Conservation (phyloP, 2,329 filamentous ascomycete species). For the Cladophialophora immunda region DNA sequence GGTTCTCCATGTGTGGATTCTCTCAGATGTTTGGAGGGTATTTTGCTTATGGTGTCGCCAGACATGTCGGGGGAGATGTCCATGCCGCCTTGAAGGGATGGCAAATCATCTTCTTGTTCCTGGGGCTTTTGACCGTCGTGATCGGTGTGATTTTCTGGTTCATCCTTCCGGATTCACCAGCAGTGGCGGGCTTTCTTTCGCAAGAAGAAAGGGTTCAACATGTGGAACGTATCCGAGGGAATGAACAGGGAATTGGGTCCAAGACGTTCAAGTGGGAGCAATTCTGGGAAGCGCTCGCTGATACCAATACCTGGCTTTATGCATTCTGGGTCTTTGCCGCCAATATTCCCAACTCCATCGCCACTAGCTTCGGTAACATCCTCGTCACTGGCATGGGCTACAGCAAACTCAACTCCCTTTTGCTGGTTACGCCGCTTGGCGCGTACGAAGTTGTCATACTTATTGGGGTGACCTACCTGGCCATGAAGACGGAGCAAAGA, state of each 20-base stretch:
- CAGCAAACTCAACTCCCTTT: constrained; percentile 44
- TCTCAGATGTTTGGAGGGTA: constrained; percentile 49
- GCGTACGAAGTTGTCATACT: constrained; percentile 51
- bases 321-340: constrained; percentile 50
- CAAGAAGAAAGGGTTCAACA: constrained; percentile 47
- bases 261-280: constrained; percentile 48
- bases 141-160: constrained; percentile 51
- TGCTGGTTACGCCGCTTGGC: constrained; percentile 51
- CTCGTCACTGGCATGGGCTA: constrained; percentile 52
- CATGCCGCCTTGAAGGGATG: constrained; percentile 46
- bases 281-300: constrained; percentile 46
- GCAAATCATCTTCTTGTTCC: constrained; percentile 51
- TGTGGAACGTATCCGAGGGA: constrained; percentile 47
- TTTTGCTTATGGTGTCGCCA: constrained; percentile 37
- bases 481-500: constrained; percentile 48
- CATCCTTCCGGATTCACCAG: constrained; percentile 48
- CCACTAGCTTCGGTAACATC: constrained; percentile 51
- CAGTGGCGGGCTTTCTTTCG: constrained; percentile 46
- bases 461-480: constrained; percentile 49
- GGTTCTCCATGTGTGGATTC: constrained; percentile 49
- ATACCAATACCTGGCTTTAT: constrained; percentile 50
- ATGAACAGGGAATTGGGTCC: constrained; percentile 50
- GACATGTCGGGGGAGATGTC: constrained; percentile 39
- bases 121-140: constrained; percentile 47
- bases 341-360: constrained; percentile 50